A percentile compares a stretch with the other conserved stretches of the same genome.
Conservation (phyloP, 2,329 filamentous ascomycete species). For the Pleurostoma richardsiae region DNA sequence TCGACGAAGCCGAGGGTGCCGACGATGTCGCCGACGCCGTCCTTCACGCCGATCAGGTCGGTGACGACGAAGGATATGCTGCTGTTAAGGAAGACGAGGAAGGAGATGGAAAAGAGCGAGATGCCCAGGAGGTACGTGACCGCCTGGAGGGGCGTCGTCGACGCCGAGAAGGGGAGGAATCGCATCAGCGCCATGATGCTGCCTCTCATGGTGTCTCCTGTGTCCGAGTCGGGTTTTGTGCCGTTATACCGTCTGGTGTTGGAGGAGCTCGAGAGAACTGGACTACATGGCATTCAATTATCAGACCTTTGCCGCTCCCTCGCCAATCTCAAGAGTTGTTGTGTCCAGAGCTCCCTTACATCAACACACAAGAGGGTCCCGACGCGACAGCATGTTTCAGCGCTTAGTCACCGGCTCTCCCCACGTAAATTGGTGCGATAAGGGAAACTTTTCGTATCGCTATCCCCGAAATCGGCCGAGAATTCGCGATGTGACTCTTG, state of each 20-base stretch:
- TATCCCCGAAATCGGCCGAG: not conserved
- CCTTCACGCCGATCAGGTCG: constrained; percentile 70
- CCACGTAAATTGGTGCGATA: too few relatives aligned
- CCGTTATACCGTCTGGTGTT: too few relatives aligned
- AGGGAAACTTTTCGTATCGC: too few relatives aligned
- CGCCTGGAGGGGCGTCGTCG: constrained; percentile 58
- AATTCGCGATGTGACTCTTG: not conserved
- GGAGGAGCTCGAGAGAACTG: too few relatives aligned
- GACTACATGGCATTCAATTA: too few relatives aligned
- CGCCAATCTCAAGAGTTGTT: too few relatives aligned
- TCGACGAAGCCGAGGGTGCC: constrained; percentile 83
- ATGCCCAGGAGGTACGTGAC: constrained; percentile 75
- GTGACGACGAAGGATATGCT: constrained; percentile 81
- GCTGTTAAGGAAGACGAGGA: constrained; percentile 86
- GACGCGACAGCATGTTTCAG: too few relatives aligned
- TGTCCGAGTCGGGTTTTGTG: too few relatives aligned
- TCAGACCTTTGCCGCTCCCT: too few relatives aligned
- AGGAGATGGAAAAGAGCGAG: constrained; percentile 81
- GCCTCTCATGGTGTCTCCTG: not conserved
- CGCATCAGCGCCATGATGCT: constrained; percentile 24
- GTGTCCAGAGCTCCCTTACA: too few relatives aligned
- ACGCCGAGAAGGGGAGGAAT: constrained; percentile 52
- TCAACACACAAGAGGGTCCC: too few relatives aligned
- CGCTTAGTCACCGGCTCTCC: too few relatives aligned
- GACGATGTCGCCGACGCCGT: constrained; percentile 72